Evolutionary conservation across 2,329 filamentous ascomycete species (phyloP).

Genomic region (Penicillium nordicum): DNA sequence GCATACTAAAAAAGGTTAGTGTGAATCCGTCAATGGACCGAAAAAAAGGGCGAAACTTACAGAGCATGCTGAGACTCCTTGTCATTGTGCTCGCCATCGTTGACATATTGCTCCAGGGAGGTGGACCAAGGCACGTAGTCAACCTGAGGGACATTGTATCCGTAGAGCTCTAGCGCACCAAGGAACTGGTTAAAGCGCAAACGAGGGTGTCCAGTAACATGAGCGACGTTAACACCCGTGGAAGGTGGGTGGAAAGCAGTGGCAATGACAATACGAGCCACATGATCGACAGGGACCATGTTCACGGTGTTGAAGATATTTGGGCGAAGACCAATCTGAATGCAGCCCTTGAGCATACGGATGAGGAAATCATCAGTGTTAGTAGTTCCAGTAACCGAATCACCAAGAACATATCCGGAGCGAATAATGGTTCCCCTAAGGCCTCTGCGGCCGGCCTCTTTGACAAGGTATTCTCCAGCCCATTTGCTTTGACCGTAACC

Average conservation of each 20-base stretch:
- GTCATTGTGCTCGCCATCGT: constrained; percentile 53
- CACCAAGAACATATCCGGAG: constrained; percentile 80
- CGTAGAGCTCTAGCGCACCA: constrained; percentile 66
- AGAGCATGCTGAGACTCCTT: constrained; percentile 65
- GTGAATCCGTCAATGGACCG: not conserved
- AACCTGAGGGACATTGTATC: constrained; percentile 66
- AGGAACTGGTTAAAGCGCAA: constrained; percentile 76
- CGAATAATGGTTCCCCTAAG: constrained; percentile 72
- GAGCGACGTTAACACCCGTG: constrained; percentile 60
- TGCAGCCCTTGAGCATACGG: constrained; percentile 79
- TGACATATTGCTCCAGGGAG: constrained; percentile 66
- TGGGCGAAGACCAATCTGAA: constrained; percentile 72
- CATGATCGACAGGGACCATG: constrained; percentile 80
- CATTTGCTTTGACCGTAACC: constrained; percentile 93
- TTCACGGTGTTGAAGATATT: constrained; percentile 85
- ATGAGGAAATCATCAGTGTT: constrained; percentile 90
- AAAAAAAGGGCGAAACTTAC: constrained; percentile 28
- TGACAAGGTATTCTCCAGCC: constrained; percentile 69
- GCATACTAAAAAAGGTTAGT: constrained; percentile 48
- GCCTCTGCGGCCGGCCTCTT: constrained; percentile 74
- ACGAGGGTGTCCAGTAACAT: constrained; percentile 76
- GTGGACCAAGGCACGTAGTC: constrained; percentile 67
- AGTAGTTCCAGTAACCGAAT: constrained; percentile 62
- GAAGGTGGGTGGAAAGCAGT: constrained; percentile 62
- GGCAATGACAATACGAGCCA: constrained; percentile 75